Evolutionary conservation across 2,329 filamentous ascomycete species (phyloP), one percentile per base, ranked within the genome.

Genomic region (Clarireedia sp.): DNA sequence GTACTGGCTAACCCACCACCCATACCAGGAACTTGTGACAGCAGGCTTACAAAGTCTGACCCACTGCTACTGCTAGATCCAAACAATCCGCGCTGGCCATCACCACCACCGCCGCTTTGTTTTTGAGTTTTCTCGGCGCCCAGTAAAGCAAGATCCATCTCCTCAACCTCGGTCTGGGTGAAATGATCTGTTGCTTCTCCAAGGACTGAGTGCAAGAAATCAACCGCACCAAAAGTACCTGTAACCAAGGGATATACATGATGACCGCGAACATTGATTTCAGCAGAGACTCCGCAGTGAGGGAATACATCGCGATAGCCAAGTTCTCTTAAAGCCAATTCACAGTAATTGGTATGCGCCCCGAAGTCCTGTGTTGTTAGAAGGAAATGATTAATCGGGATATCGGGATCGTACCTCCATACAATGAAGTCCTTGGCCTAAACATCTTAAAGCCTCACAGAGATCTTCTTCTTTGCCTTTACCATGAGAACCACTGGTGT

Each of bases 301-400:
- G 88, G 74, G 63, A 90, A 92, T 19, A 92, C 83, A 29, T 81
- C 78, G 50, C 74, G 71, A 64, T 82, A 80, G 1, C 86, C 86
- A 58, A 89, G 75, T 67, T 94, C 89, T 26, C 85, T 80, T 26
- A 94, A 76, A 4, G 80, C 85, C 57, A 92, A 78, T 70, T 94
- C 89, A 64, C 83, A 85, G 71, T 92, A 94, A 71, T 92, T 92
- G 67, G 86, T 90, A 70, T 92, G 88, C 1, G 88, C 88, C 48
- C 85, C 84, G 75, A 80, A 94, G 63, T 91, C 79, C 78, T 64
- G 6, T 26, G 16, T 60, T 75, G 40, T 10, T 26, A 16, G 17
- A 17, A 14, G 33, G 29, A 21, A 17, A 21, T 38, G 33, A 14
- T 49, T 26, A 5, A 29, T 38, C 5, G 17, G 10, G 23, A 33